These are phyloP conservation scores for Trichosporon sp. DNA, from an alignment of 1,284 basidiomycete species.

Conservation along the genomic window DNA sequence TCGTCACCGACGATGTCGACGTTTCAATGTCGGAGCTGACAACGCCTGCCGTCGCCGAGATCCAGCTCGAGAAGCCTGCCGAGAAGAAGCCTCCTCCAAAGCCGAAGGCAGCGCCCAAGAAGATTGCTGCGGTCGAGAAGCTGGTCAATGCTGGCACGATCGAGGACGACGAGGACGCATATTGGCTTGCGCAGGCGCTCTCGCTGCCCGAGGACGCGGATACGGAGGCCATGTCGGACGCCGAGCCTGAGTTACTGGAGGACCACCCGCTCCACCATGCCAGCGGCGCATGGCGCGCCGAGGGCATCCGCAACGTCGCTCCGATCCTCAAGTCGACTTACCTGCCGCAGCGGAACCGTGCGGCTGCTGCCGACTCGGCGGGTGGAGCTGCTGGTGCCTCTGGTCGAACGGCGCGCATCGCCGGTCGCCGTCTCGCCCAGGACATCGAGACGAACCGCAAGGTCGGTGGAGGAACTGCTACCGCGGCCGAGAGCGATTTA, in stretches of 20 bases:
- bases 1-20: slow-evolving; percentile 30
- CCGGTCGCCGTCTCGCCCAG: slow-evolving; percentile 86
- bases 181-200: slow-evolving; percentile 69
- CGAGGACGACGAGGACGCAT: slow-evolving; percentile 89
- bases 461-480: slow-evolving; percentile 21
- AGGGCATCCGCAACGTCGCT: slow-evolving; percentile 93
- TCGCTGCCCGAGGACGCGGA: slow-evolving; percentile 59
- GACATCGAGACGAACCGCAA: slow-evolving; percentile 94
- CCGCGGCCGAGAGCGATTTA: slow-evolving; percentile 57
- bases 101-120: slow-evolving; percentile 33
- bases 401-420: slow-evolving; percentile 88
- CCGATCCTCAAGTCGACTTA: slow-evolving; percentile 90
- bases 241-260: slow-evolving; percentile 34
- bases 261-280: slow-evolving; percentile 47
- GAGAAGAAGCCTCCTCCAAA: slow-evolving; percentile 28
- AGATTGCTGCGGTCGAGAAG: slow-evolving; percentile 41
- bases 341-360: slow-evolving; percentile 63
- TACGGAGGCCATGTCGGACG: slow-evolving; percentile 38
- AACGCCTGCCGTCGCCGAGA: slow-evolving; percentile 40
- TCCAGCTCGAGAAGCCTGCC: slow-evolving; percentile 35
- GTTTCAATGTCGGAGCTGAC: slow-evolving; percentile 25
- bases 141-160: slow-evolving; percentile 61
- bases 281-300: slow-evolving; percentile 64
- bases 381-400: slow-evolving; percentile 60
- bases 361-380: slow-evolving; percentile 55